Percentiles rank a stretch among this genome's conserved stretches.
These are phyloP conservation scores for Pseudogymnoascus sp. DNA, from an alignment of 2,329 filamentous ascomycete species.

Conservation along the genomic window DNA sequence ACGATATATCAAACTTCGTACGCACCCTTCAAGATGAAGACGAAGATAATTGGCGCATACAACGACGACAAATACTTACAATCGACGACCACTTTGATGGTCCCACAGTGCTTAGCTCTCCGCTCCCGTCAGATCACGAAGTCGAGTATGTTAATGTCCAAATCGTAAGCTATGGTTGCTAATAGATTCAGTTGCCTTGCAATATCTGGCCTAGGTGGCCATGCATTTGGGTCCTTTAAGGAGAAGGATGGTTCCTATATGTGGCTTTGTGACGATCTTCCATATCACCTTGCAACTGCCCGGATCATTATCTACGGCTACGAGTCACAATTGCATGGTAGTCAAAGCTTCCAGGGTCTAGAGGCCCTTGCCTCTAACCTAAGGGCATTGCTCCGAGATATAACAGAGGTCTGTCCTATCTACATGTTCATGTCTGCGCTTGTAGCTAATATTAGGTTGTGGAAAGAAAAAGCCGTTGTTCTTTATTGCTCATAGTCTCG, in stretches of 20 bases:
- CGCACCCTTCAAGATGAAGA: neutral
- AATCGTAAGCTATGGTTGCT: neutral
- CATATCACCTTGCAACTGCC: slow-evolving; percentile 17
- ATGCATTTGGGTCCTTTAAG: slow-evolving; percentile 13
- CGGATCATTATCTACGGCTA: slow-evolving; percentile 26
- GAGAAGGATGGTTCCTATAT: slow-evolving; percentile 3
- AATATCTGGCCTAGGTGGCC: slow-evolving; percentile 11
- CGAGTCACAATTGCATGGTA: slow-evolving; percentile 10
- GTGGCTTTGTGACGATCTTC: slow-evolving; percentile 10
- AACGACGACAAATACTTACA: neutral
- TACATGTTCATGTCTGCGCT: neutral
- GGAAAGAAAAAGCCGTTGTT: neutral
- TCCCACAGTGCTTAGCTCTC: neutral
- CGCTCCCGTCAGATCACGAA: neutral
- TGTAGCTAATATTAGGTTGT: neutral
- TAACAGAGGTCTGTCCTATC: neutral
- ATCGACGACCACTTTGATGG: neutral
- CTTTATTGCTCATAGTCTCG: slow-evolving; percentile 17
- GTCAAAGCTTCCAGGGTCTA: neutral
- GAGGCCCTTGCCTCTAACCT: neutral
- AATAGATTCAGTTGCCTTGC: slow-evolving; percentile 4
- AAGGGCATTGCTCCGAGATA: neutral
- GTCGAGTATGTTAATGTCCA: neutral
- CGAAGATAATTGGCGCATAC: neutral
- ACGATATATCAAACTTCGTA: neutral